phyloP scores from a whole-genome alignment of 225 moss, liverwort and hornwort genomes.

The Bryum argenteum region DNA sequence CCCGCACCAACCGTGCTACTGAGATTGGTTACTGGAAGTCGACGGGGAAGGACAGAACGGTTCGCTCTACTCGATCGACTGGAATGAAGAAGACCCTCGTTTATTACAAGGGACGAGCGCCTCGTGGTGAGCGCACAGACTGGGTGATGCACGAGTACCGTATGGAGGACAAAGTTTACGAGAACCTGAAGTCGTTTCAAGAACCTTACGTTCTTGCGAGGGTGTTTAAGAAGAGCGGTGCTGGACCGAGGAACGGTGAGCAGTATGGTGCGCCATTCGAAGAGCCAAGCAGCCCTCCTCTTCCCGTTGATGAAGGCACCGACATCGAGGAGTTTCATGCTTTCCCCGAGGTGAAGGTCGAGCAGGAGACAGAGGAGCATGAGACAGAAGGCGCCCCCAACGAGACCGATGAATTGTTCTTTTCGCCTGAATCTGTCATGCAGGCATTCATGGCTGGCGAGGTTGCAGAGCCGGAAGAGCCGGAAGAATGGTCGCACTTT shows the following conservation, averaged over 20 bases:
- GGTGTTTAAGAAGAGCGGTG: constrained; percentile 89
- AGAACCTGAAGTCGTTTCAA: constrained; percentile 51
- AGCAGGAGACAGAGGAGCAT: not conserved
- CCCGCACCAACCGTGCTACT: constrained; percentile 80
- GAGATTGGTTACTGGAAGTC: constrained; percentile 92
- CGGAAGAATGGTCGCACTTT: constrained; percentile 21
- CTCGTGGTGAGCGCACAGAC: constrained; percentile 70
- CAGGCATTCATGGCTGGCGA: constrained; percentile 29
- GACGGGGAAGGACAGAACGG: constrained; percentile 82
- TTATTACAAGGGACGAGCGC: constrained; percentile 76
- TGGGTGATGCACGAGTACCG: constrained; percentile 98
- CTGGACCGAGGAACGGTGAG: constrained; percentile 78
- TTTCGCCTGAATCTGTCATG: not conserved
- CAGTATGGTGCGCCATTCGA: constrained; percentile 59
- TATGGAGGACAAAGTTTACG: constrained; percentile 70
- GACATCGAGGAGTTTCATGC: not conserved
- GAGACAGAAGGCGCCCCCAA: not conserved
- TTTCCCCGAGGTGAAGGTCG: constrained; percentile 19
- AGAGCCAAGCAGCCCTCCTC: constrained; percentile 36
- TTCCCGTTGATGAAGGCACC: not conserved
- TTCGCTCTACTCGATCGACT: constrained; percentile 38
- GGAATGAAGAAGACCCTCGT: constrained; percentile 95
- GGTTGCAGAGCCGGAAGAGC: constrained; percentile 8
- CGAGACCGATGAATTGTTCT: not conserved
- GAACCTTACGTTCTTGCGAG: constrained; percentile 77